Percentiles rank a stretch among this genome's conserved stretches.
These are phyloP conservation scores for Chrysanthemum seticuspe DNA, from an alignment of 129 eudicot species.

Conservation along the genomic window DNA sequence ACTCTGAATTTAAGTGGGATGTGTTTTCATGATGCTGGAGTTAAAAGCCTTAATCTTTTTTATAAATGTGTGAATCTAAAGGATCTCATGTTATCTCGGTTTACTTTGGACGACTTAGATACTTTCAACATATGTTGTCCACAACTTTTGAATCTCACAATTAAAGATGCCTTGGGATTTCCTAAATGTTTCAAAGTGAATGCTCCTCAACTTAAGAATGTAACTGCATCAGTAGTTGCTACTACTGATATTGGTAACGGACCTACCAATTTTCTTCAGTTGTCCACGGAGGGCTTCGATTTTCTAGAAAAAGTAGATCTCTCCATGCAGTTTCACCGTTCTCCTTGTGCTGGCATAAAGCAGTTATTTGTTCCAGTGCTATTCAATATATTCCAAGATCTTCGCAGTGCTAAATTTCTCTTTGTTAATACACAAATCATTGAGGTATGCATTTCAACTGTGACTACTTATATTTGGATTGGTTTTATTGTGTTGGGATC, in stretches of 20 bases:
- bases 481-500: no score
- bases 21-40: background rate
- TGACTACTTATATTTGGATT: background rate
- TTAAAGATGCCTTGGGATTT: background rate
- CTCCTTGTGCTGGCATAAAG: background rate
- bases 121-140: background rate
- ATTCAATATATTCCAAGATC: background rate
- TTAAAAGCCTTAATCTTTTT: conserved; percentile 10
- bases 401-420: background rate
- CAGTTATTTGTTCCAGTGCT: background rate
- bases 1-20: conserved; percentile 13
- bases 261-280: background rate
- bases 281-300: background rate
- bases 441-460: background rate
- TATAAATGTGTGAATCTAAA: conserved; percentile 29
- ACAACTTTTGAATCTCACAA: conserved; percentile 16
- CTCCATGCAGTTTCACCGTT: background rate
- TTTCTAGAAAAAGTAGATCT: conserved; percentile 22
- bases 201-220: conserved; percentile 27
- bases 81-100: conserved; percentile 1
- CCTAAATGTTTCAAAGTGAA: background rate
- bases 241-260: no score
- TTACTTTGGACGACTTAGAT: background rate
- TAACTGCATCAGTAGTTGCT: background rate
- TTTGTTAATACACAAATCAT: background rate